Evolutionary conservation across 257 asterid species (phyloP).

Genomic region (Nicotiana otophora): DNA sequence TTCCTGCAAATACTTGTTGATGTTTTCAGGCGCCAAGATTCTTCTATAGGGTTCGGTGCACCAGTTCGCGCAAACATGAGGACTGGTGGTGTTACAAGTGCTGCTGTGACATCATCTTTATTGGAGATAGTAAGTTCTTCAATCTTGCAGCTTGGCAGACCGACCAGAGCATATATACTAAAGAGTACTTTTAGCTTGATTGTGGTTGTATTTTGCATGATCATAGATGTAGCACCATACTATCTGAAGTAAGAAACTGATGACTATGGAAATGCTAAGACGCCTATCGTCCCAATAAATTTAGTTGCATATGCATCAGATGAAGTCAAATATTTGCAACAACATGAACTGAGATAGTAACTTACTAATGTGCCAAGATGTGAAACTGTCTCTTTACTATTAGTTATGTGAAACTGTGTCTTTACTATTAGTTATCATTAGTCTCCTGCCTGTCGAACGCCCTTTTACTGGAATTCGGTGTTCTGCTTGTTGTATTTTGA

Average conservation of each 20-base stretch:
- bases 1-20: slow-evolving; percentile 10
- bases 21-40: slow-evolving; percentile 89
- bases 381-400: not conserved
- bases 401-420: not conserved
- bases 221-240: not conserved
- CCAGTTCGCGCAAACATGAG: slow-evolving; percentile 97
- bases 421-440: not conserved
- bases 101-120: slow-evolving; percentile 84
- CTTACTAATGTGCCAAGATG: not conserved
- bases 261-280: not conserved
- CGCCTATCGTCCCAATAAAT: not conserved
- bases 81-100: slow-evolving; percentile 62
- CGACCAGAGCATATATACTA: not conserved
- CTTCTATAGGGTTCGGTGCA: slow-evolving; percentile 97
- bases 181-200: not conserved
- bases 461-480: not conserved
- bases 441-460: not conserved
- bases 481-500: not conserved
- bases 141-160: not conserved
- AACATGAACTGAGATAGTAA: not conserved
- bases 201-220: slow-evolving; percentile 5
- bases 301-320: not conserved
- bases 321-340: not conserved
- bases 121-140: slow-evolving; percentile 68
- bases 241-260: not conserved